phyloP scores from a whole-genome alignment of 371 early-diverging fungal species.

The Mortierella sp. region DNA sequence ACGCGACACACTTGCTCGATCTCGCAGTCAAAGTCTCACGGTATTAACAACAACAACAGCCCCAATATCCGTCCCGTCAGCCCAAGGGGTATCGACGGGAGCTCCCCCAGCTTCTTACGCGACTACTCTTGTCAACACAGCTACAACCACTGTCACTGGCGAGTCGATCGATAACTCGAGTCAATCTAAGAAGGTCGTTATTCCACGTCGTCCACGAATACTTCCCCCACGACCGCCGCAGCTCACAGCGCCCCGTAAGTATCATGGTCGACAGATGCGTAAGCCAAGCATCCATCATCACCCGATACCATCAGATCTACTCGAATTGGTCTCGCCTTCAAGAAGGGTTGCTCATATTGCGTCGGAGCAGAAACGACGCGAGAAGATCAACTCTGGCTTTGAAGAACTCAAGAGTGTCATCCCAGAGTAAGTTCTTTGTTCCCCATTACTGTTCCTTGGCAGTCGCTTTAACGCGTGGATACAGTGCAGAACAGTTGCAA shows the following conservation, averaged over 20 bases:
- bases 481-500: too few relatives aligned
- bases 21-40: constrained; percentile 16
- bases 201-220: constrained; percentile 16
- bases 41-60: not conserved
- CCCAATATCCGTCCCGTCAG: not conserved
- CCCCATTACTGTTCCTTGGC: too few relatives aligned
- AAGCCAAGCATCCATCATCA: constrained; percentile 22
- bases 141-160: too few relatives aligned
- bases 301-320: constrained; percentile 12
- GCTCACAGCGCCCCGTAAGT: constrained; percentile 22
- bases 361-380: constrained; percentile 56
- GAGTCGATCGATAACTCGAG: too few relatives aligned
- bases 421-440: constrained; percentile 28
- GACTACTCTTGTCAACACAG: not conserved
- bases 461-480: too few relatives aligned
- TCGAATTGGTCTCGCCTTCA: constrained; percentile 23
- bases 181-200: constrained; percentile 2
- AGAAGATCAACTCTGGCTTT: constrained; percentile 56
- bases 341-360: constrained; percentile 54
- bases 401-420: constrained; percentile 55
- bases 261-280: constrained; percentile 39
- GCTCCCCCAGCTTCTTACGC: not conserved
- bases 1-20: constrained; percentile 10
- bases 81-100: not conserved
- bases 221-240: constrained; percentile 35